phyloP scores from a whole-genome alignment of 208 protist genomes.

The Leishmania major region DNA sequence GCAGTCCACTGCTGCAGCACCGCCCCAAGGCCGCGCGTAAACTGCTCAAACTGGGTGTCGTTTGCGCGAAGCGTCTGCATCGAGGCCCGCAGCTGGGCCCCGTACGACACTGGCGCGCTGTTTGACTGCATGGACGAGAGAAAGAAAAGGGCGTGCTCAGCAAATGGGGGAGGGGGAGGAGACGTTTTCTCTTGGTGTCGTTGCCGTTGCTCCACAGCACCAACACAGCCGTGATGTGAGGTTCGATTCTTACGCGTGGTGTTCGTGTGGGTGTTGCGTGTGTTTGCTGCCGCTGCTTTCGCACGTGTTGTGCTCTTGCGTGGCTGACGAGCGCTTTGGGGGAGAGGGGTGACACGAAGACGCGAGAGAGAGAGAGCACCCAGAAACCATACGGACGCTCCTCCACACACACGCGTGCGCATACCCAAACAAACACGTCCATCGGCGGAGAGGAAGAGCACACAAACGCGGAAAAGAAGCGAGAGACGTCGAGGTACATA shows the following conservation, averaged over 20 bases:
- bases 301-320: not conserved
- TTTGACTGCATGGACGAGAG: constrained; percentile 1
- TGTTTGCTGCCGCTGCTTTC: not conserved
- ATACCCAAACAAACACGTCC: not conserved
- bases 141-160: not conserved
- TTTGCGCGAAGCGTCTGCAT: constrained; percentile 50
- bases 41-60: constrained; percentile 67
- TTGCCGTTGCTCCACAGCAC: not conserved
- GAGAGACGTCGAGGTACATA: not conserved
- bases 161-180: not conserved
- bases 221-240: not conserved
- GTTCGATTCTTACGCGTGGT: not conserved
- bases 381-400: not conserved
- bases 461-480: not conserved
- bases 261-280: not conserved
- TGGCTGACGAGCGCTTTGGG: not conserved
- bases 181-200: not conserved
- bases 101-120: constrained; percentile 15
- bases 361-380: not conserved
- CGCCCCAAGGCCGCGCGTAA: constrained; percentile 58
- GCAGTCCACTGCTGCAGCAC: constrained; percentile 90
- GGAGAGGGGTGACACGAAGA: not conserved
- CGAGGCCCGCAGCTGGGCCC: constrained; percentile 29
- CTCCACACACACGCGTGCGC: not conserved
- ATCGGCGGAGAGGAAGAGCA: not conserved